Percentiles rank a stretch among this genome's conserved stretches.
Evolutionary conservation across 805 yeast species (phyloP).

Genomic region (Dipodascus geniculatus): DNA sequence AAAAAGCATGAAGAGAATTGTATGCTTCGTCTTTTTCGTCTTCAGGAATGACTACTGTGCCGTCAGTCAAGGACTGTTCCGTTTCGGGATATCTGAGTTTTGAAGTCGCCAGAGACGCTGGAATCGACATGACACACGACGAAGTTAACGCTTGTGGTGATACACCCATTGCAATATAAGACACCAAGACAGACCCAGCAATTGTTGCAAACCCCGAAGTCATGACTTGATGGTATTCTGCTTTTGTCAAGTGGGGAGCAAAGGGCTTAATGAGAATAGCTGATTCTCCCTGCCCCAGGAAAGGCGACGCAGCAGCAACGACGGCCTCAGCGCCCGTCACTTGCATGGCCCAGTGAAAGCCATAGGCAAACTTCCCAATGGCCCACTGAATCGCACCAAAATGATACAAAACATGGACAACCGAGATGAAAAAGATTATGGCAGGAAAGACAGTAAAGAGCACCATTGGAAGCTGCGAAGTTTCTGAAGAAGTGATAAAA

Average conservation of each 20-base stretch:
- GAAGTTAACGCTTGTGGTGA: constrained; percentile 51
- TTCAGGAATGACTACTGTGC: constrained; percentile 37
- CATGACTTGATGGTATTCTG: constrained; percentile 53
- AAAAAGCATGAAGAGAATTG: constrained; percentile 46
- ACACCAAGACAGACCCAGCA: constrained; percentile 51
- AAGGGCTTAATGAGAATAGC: constrained; percentile 51
- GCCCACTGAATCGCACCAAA: constrained; percentile 51
- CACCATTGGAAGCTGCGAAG: constrained; percentile 35
- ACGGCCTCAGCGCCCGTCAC: constrained; percentile 55
- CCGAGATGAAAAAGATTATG: constrained; percentile 51
- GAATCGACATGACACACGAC: constrained; percentile 59
- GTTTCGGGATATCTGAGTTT: constrained; percentile 50
- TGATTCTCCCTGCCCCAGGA: constrained; percentile 55
- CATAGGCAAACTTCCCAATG: constrained; percentile 42
- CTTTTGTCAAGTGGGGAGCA: constrained; percentile 44
- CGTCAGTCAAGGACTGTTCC: constrained; percentile 41
- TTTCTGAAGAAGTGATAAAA: constrained; percentile 35
- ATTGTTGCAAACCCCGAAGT: constrained; percentile 54
- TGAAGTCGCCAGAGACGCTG: constrained; percentile 49
- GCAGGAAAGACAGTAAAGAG: constrained; percentile 50
- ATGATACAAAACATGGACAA: constrained; percentile 48
- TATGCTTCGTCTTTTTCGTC: constrained; percentile 32
- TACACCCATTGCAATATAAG: constrained; percentile 50
- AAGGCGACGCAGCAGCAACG: constrained; percentile 60
- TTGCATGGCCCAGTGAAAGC: constrained; percentile 48